phyloP scores from a whole-genome alignment of 2,329 filamentous ascomycete genomes.

The Chaetomiaceae sp. region DNA sequence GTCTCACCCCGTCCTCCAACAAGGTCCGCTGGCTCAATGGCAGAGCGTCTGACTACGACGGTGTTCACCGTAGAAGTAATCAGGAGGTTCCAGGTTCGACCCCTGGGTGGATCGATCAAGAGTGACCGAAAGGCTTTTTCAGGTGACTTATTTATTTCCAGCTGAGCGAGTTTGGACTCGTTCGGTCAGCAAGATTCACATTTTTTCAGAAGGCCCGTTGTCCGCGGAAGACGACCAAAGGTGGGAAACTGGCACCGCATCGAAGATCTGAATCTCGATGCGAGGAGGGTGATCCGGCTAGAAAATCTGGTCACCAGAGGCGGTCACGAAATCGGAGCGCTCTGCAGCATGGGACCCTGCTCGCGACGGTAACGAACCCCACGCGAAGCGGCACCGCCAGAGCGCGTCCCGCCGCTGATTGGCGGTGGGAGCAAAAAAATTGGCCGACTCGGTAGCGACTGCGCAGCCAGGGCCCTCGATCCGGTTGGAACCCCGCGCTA shows the following conservation, averaged over 20 bases:
- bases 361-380: constrained; percentile 1
- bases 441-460: constrained; percentile 12
- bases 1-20: neutral
- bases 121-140: constrained; percentile 11
- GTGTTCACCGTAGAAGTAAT: too few relatives aligned
- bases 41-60: constrained; percentile 20
- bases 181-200: neutral
- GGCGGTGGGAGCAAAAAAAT: constrained; percentile 15
- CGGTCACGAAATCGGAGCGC: constrained; percentile 7
- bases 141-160: constrained; percentile 13
- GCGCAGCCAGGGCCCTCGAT: neutral
- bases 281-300: constrained; percentile 2
- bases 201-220: constrained; percentile 4
- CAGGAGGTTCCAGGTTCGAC: constrained; percentile 21
- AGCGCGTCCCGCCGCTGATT: constrained; percentile 13
- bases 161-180: constrained; percentile 2
- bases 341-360: constrained; percentile 8
- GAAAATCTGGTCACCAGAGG: constrained; percentile 16
- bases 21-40: constrained; percentile 20
- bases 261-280: too few relatives aligned
- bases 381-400: constrained; percentile 12
- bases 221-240: neutral
- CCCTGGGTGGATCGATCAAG: constrained; percentile 15
- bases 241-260: neutral
- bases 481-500: constrained; percentile 13